A percentile compares a stretch with the other conserved stretches of the same genome.
Evolutionary conservation across 2,329 filamentous ascomycete genomes (phyloP).

Genomic region (Chaetomiaceae sp.): DNA sequence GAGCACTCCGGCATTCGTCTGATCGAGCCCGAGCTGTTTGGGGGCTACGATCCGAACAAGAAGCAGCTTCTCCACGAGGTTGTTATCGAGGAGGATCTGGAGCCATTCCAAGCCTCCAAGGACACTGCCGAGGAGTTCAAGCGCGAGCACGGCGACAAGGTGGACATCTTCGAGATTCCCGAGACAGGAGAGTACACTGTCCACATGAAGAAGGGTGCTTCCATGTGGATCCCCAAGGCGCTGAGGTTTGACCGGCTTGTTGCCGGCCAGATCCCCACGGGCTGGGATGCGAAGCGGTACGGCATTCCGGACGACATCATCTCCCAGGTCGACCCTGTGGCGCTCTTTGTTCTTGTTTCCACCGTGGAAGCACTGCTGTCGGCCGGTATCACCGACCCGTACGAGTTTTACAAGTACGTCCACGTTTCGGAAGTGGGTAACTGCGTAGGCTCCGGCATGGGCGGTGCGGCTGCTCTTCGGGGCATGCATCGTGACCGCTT

Average conservation of each 20-base stretch:
- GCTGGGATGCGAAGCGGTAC: slow-evolving; percentile 95
- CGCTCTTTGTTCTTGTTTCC: slow-evolving; percentile 89
- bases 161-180: slow-evolving; percentile 91
- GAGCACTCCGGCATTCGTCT: slow-evolving; percentile 96
- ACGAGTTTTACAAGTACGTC: slow-evolving; percentile 99
- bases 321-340: slow-evolving; percentile 93
- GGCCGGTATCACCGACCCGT: slow-evolving; percentile 95
- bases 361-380: slow-evolving; percentile 88
- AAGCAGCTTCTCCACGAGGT: slow-evolving; percentile 98
- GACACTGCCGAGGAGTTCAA: slow-evolving; percentile 97
- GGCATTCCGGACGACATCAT: slow-evolving; percentile 98
- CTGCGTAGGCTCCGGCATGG: slow-evolving; percentile 97
- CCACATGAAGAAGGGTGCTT: slow-evolving; percentile 91
- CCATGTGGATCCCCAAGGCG: slow-evolving; percentile 93
- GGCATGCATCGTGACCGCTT: slow-evolving; percentile 99
- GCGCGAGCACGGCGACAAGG: slow-evolving; percentile 94
- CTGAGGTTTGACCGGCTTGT: slow-evolving; percentile 96
- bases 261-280: slow-evolving; percentile 92
- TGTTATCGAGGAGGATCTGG: slow-evolving; percentile 93
- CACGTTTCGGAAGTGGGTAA: slow-evolving; percentile 97
- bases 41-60: slow-evolving; percentile 95
- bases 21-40: slow-evolving; percentile 95
- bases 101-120: slow-evolving; percentile 95
- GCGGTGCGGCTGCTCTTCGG: slow-evolving; percentile 84
- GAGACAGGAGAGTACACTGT: slow-evolving; percentile 94